Conservation (phyloP, 176 grass and related monocot genomes). For the Triticum turgidum region DNA sequence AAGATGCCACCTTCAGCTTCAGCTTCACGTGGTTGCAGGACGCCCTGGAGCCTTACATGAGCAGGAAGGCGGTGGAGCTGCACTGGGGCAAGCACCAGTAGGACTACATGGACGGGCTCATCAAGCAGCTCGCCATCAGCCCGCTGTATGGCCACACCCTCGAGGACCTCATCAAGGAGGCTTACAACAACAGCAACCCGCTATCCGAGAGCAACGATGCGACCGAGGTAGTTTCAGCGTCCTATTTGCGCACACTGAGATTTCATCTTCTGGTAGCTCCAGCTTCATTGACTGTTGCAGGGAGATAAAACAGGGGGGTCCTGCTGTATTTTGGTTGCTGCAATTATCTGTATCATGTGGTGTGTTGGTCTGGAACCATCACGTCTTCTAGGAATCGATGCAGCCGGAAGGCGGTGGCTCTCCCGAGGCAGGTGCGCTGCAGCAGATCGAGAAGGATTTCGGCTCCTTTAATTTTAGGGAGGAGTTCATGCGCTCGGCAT, state of each 20-base stretch:
- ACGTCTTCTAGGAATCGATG: too few species aligned
- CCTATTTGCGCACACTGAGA: background rate
- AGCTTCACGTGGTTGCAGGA: conserved; percentile 45
- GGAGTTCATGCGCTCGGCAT: too few species aligned
- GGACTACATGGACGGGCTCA: conserved; percentile 71
- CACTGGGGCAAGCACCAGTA: conserved; percentile 83
- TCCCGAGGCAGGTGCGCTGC: too few species aligned
- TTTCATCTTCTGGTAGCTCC: too few species aligned
- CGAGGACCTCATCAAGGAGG: conserved; percentile 83
- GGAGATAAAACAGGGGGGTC: too few species aligned
- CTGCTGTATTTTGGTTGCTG: too few species aligned
- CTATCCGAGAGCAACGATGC: conserved; percentile 80
- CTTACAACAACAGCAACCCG: conserved; percentile 87
- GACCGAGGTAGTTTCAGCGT: conserved; percentile 42
- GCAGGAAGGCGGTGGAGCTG: conserved; percentile 65
- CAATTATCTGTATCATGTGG: too few species aligned
- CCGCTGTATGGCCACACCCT: conserved; percentile 74
- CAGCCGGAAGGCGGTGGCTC: too few species aligned
- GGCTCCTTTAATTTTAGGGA: too few species aligned
- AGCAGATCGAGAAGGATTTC: too few species aligned
- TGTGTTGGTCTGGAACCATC: too few species aligned
- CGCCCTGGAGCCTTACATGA: conserved; percentile 90
- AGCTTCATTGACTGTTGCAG: too few species aligned
- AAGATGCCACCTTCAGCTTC: background rate
- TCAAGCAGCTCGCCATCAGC: conserved; percentile 67